These are phyloP conservation scores for Pyrenophora tritici-repentis DNA, from an alignment of 2,329 filamentous ascomycete genomes.

Conservation along the genomic window DNA sequence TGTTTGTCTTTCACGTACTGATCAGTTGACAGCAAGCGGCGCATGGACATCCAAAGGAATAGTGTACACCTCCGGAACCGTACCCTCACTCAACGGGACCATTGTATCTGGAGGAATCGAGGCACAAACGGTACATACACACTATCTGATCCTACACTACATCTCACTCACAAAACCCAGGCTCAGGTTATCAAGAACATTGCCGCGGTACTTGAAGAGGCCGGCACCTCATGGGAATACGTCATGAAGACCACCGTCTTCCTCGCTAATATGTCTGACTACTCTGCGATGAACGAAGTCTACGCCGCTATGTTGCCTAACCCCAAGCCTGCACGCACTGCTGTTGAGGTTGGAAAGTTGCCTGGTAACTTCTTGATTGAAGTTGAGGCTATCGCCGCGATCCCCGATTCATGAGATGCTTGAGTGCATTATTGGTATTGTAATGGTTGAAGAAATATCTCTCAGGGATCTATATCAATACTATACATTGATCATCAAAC, in stretches of 20 bases:
- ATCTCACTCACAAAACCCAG: constrained; percentile 13
- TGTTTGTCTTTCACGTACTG: neutral
- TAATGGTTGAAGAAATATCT: too few relatives aligned
- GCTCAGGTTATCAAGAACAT: constrained; percentile 45
- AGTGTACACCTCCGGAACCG: constrained; percentile 40
- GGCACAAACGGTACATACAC: constrained; percentile 28
- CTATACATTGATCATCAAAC: too few relatives aligned
- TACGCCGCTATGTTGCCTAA: constrained; percentile 38
- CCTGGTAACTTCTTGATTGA: constrained; percentile 39
- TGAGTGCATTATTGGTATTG: neutral
- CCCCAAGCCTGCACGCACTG: constrained; percentile 39
- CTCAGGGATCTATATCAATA: too few relatives aligned
- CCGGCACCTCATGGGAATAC: constrained; percentile 41
- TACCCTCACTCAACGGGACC: constrained; percentile 35
- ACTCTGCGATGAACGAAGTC: constrained; percentile 41
- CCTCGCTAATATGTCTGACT: constrained; percentile 41
- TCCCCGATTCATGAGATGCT: constrained; percentile 25
- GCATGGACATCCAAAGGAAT: constrained; percentile 40
- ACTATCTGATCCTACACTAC: neutral
- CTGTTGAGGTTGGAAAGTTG: constrained; percentile 39
- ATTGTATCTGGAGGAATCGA: constrained; percentile 34
- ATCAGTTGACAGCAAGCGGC: constrained; percentile 24
- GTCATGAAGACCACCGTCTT: constrained; percentile 44
- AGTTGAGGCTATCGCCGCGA: constrained; percentile 41
- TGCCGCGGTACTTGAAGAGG: constrained; percentile 35